Evolutionary conservation across 139 green algal species (phyloP), one percentile per base, ranked within the genome.

Genomic region (Asterochloris erici): DNA sequence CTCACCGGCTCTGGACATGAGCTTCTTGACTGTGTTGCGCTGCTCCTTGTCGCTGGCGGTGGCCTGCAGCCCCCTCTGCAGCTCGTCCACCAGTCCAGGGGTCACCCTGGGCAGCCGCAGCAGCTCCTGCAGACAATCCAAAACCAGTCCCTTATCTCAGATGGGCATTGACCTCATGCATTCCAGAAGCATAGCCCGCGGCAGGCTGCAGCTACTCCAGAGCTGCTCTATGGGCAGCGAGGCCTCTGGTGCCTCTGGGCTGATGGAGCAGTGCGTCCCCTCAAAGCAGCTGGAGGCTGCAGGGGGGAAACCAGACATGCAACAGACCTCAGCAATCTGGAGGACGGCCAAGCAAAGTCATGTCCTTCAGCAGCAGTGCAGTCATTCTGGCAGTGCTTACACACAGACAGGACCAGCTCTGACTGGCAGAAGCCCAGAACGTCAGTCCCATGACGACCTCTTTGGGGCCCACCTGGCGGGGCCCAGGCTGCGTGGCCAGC

Each of bases 31-130:
- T 26, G 91, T 60, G 19, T 62, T 29, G 0, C 91, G 87, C 87
- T 96, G 91, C 60, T 93, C 89, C 85, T 96, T 96, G n/a, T 96
- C 94, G 15, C 85, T 88, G 38, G 83, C 74, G n/a, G 63, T 79
- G 0, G 69, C 78, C 15, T 19, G 38, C 16, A 93, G 68, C 60
- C 77, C 73, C 11, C 68, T 68, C 27, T 91, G 70, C 73, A 91
- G 89, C 78, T 84, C 26, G 12, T 68, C 70, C 61, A 90, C 70
- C 9, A 84, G 29, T 21, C 10, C 27, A 26, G 78, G 23, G 14
- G 27, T 81, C 28, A 87, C 73, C 28, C 80, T 64, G 26, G 87
- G 85, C 79, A 88, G 81, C n/a, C 62, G 27, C 63, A 87, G 66
- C 82, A 90, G 63, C 69, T 79, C 69, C 79, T 79, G 79, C 81